These are phyloP conservation scores for Xylariaceae sp. DNA, from an alignment of 2,329 filamentous ascomycete genomes.

Conservation along the genomic window DNA sequence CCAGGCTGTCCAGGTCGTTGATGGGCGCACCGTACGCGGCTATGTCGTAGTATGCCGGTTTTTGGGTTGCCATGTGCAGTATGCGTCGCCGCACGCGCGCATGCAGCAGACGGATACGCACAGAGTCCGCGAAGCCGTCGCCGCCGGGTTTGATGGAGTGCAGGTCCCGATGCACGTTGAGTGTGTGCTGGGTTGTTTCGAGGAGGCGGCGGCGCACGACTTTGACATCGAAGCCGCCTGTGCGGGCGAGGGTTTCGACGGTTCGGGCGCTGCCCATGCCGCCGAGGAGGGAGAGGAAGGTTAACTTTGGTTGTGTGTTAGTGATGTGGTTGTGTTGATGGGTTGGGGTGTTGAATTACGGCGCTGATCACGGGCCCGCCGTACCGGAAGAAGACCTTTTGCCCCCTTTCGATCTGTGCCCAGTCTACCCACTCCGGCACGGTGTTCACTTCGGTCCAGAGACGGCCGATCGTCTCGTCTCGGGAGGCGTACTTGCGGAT, in stretches of 20 bases:
- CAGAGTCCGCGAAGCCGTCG: slow-evolving; percentile 57
- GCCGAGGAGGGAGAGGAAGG: slow-evolving; percentile 58
- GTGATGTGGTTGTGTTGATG: neutral
- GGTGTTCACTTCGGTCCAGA: slow-evolving; percentile 64
- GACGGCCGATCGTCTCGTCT: slow-evolving; percentile 48
- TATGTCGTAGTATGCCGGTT: slow-evolving; percentile 58
- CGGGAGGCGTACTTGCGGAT: slow-evolving; percentile 52
- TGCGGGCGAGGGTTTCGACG: slow-evolving; percentile 67
- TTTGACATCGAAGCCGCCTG: slow-evolving; percentile 66
- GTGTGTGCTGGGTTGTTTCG: slow-evolving; percentile 70
- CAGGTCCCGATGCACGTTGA: slow-evolving; percentile 63
- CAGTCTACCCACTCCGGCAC: slow-evolving; percentile 73
- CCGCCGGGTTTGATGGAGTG: slow-evolving; percentile 64
- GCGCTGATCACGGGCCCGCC: slow-evolving; percentile 60
- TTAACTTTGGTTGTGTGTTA: slow-evolving; percentile 29
- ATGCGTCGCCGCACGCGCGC: slow-evolving; percentile 62
- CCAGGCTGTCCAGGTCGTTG: slow-evolving; percentile 70
- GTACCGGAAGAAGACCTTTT: slow-evolving; percentile 74
- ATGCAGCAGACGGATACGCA: slow-evolving; percentile 65
- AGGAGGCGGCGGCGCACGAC: slow-evolving; percentile 58
- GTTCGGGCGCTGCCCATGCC: slow-evolving; percentile 69
- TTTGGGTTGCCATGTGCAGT: slow-evolving; percentile 49
- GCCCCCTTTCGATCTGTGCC: slow-evolving; percentile 67
- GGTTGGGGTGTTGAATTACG: slow-evolving; percentile 30
- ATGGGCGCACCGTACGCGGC: slow-evolving; percentile 59